Conservation (phyloP, 2,329 filamentous ascomycete species). For the Arachnopeziza araneosa region DNA sequence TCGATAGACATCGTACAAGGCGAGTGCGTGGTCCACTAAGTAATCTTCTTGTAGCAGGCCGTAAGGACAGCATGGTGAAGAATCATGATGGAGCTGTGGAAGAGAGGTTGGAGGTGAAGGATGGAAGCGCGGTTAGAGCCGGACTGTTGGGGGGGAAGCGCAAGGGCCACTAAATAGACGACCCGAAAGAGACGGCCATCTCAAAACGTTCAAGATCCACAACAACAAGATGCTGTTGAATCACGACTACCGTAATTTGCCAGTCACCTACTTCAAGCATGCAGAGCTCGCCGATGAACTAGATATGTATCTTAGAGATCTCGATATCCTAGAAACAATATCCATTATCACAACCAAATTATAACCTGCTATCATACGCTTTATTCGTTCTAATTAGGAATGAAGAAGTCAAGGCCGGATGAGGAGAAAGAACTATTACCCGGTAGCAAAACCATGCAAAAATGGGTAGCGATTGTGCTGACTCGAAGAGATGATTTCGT, state of each 20-base stretch:
- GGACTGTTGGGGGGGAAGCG: not conserved
- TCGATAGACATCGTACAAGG: not conserved
- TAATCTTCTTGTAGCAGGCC: not conserved
- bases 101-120: not conserved
- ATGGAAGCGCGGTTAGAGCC: not conserved
- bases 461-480: not conserved
- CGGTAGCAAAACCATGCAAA: too few relatives aligned
- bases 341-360: not conserved
- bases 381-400: not conserved
- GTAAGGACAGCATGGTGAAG: not conserved
- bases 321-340: not conserved
- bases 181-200: too few relatives aligned
- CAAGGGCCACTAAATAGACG: not conserved
- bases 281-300: not conserved
- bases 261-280: not conserved
- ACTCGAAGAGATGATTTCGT: not conserved
- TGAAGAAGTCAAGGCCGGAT: not conserved
- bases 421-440: too few relatives aligned
- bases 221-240: too few relatives aligned
- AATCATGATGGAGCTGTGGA: not conserved
- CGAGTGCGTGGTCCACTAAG: not conserved
- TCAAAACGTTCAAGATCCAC: too few relatives aligned
- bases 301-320: not conserved
- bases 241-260: not conserved
- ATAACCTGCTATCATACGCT: not conserved